Base-by-base conservation (phyloP, 163 green algal genomes). In the Volvox carteri region DNA sequence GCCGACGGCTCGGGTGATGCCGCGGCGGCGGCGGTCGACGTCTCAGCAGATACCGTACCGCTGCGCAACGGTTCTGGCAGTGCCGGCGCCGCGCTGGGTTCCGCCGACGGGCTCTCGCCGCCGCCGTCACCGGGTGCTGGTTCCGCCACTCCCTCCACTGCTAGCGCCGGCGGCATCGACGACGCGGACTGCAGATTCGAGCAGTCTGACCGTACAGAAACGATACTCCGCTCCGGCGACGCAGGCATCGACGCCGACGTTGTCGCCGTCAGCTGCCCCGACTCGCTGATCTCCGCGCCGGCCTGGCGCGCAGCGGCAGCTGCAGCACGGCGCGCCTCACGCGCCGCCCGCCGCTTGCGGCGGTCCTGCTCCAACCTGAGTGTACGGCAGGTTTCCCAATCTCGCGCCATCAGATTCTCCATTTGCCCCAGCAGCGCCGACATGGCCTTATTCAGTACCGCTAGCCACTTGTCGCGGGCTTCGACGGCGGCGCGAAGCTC, bases 341-440 rank as follows among this genome's bases (percentile, higher is more conserved):
- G 65, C 18, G 33, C 48, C 4, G 46, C 81, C 2, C 25, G 30
- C 46, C 25, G 58, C 65, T 56, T 79, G 44, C 81, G 81, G 5
- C 11, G 8, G 41, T 79, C 28, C 81, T 87, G 81, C 81, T 87
- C 81, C 46, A 87, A 37, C 12, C 81, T 21, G 65, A 87, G 48
- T 35, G 67, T 35, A 39, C 30, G 39, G 48, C 81, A 87, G 46
- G 65, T 60, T 9, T 87, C 81, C 46, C 67, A 79, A 68, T 87
- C 81, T 37, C 46, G 46, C 16, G 46, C 21, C 81, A 87, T 87
- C 1, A 87, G 67, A 30, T 72, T 73, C 48, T 87, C 81, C 81
- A 87, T 80, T 21, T 56, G 37, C 23, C 46, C 30, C 81, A 87
- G 54, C 33, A 87, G 25, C 18, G 23, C 42, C 65, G 18, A 41